Evolutionary conservation across 495 filamentous ascomycete genomes (phyloP).

Genomic region (Bacidia gigantensis): DNA sequence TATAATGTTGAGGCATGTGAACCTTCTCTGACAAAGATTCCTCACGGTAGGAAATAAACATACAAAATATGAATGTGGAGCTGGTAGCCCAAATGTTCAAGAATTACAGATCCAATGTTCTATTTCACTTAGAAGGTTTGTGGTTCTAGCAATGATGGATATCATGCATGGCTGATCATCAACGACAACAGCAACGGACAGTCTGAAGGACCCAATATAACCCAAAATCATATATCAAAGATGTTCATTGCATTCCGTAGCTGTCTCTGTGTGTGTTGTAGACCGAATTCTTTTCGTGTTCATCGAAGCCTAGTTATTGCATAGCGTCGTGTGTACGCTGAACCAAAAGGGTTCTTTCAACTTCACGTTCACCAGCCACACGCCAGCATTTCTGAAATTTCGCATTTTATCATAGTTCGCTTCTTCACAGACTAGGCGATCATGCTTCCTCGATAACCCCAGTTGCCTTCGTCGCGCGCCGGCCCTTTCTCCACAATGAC

Average conservation of each 20-base stretch:
- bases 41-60: constrained; percentile 69
- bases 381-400: too few relatives aligned
- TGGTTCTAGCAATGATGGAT: neutral
- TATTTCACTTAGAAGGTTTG: constrained; percentile 93
- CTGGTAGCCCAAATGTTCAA: constrained; percentile 99
- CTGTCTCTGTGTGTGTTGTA: too few relatives aligned
- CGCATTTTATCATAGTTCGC: too few relatives aligned
- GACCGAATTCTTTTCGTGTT: too few relatives aligned
- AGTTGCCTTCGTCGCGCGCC: too few relatives aligned
- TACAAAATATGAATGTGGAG: constrained; percentile 97
- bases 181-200: constrained; percentile 55
- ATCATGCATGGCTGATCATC: neutral
- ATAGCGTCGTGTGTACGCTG: too few relatives aligned
- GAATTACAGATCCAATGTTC: constrained; percentile 95
- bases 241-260: too few relatives aligned
- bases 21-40: constrained; percentile 9
- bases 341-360: too few relatives aligned
- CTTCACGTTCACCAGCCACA: too few relatives aligned
- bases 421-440: too few relatives aligned
- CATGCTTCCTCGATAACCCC: too few relatives aligned
- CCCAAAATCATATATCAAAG: neutral
- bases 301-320: too few relatives aligned
- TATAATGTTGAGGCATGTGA: constrained; percentile 2
- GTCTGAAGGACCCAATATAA: constrained; percentile 62
- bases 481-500: constrained; percentile 29